These are phyloP conservation scores for Colletotrichum graminicola DNA, from an alignment of 2,329 filamentous ascomycete species.

Conservation along the genomic window DNA sequence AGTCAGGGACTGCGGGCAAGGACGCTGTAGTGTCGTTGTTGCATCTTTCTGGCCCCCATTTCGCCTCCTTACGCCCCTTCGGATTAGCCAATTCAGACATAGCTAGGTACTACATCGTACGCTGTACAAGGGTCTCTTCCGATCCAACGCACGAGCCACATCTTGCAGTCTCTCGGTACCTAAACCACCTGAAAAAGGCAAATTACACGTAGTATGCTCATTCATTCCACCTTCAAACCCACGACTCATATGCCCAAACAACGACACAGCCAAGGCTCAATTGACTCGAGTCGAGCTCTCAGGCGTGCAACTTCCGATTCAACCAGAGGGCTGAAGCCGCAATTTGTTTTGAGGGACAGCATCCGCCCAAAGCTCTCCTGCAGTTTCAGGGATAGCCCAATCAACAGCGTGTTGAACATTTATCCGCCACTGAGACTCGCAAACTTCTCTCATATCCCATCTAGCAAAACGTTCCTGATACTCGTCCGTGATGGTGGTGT, in stretches of 20 bases:
- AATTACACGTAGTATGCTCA: neutral
- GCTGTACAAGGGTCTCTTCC: neutral
- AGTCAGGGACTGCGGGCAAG: too few relatives aligned
- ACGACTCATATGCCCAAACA: neutral
- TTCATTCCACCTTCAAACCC: neutral
- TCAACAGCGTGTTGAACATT: neutral
- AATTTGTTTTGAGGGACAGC: neutral
- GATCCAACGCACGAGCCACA: neutral
- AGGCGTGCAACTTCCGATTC: neutral
- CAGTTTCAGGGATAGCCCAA: slow-evolving; percentile 4
- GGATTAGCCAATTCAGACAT: neutral
- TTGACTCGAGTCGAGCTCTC: neutral
- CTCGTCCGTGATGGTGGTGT: neutral
- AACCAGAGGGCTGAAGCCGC: neutral
- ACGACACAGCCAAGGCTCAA: neutral
- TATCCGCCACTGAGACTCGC: neutral
- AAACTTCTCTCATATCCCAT: neutral
- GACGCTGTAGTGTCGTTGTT: neutral
- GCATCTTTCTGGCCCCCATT: neutral
- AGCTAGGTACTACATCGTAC: too few relatives aligned
- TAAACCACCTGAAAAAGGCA: neutral
- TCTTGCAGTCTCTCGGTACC: neutral
- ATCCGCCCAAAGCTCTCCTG: neutral
- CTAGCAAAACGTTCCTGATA: neutral
- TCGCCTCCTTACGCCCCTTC: neutral